Evolutionary conservation across 257 asterid genomes (phyloP).

Genomic region (Henckelia pumila): DNA sequence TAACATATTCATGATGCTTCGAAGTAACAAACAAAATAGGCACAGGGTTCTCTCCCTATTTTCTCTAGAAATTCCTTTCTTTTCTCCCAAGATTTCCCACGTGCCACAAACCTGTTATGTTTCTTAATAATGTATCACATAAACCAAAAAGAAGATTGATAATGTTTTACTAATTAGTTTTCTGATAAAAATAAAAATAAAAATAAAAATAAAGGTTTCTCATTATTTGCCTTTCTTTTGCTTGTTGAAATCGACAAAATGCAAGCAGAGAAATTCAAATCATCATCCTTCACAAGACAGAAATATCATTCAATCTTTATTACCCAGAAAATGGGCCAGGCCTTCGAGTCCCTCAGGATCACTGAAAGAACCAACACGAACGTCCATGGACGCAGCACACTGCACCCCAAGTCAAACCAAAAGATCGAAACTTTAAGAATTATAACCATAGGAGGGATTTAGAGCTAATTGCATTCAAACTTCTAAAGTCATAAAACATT

Average conservation of each 20-base stretch:
- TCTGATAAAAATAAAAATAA: too few species aligned
- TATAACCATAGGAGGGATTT: too few species aligned
- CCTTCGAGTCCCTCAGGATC: constrained; percentile 98
- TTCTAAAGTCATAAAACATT: too few species aligned
- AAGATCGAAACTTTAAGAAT: constrained; percentile 10
- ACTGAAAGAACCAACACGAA: constrained; percentile 89
- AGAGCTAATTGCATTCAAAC: too few species aligned
- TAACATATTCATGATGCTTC: too few species aligned
- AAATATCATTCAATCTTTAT: constrained; percentile 14
- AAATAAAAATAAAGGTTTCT: too few species aligned
- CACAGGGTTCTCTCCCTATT: neutral
- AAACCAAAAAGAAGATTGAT: too few species aligned
- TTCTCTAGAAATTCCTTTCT: neutral
- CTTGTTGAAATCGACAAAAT: constrained; percentile 1
- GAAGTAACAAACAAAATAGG: too few species aligned
- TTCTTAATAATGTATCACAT: too few species aligned
- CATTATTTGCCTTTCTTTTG: too few species aligned
- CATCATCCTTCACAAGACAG: too few species aligned
- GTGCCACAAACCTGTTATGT: neutral
- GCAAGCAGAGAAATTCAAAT: neutral
- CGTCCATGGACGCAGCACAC: constrained; percentile 98
- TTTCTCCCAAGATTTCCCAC: neutral
- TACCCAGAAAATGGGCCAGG: constrained; percentile 98
- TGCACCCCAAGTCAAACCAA: constrained; percentile 36
- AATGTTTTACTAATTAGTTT: too few species aligned